Evolutionary conservation across 306 rosid genomes (phyloP).

Genomic region (Bauhinia variegata): DNA sequence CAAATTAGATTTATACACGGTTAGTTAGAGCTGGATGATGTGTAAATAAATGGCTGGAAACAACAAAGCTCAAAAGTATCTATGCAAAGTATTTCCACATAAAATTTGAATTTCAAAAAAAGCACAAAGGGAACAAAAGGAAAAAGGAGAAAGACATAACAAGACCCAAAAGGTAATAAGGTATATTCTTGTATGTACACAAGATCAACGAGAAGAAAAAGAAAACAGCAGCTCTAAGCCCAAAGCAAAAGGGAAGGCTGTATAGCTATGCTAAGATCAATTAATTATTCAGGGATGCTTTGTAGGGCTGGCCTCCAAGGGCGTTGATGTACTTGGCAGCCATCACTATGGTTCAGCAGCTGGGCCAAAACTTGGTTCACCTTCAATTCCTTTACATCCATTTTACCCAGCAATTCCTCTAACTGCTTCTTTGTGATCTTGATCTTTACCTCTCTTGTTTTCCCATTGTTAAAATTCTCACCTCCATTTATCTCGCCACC

Average conservation of each 20-base stretch:
- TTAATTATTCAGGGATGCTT: constrained; percentile 69
- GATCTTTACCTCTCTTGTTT: constrained; percentile 62
- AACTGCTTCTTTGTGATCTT: constrained; percentile 79
- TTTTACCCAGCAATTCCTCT: constrained; percentile 56
- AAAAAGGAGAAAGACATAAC: neutral
- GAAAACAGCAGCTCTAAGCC: too few relatives aligned
- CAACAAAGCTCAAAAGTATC: neutral
- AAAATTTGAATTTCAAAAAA: neutral
- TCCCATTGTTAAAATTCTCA: too few relatives aligned
- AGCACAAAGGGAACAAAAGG: neutral
- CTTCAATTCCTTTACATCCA: constrained; percentile 55
- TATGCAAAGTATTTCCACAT: neutral
- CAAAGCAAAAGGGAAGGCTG: too few relatives aligned
- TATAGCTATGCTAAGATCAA: neutral
- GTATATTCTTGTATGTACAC: too few relatives aligned
- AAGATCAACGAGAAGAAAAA: too few relatives aligned
- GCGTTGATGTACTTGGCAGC: constrained; percentile 48
- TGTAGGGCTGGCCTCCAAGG: constrained; percentile 77
- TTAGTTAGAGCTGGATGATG: too few relatives aligned
- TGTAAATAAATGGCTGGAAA: too few relatives aligned
- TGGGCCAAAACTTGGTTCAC: constrained; percentile 61
- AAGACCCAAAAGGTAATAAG: too few relatives aligned
- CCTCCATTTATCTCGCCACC: too few relatives aligned
- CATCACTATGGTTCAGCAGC: constrained; percentile 44
- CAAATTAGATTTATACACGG: too few relatives aligned